Conservation (phyloP, 2,329 filamentous ascomycete genomes). For the Epichloe sylvatica region DNA sequence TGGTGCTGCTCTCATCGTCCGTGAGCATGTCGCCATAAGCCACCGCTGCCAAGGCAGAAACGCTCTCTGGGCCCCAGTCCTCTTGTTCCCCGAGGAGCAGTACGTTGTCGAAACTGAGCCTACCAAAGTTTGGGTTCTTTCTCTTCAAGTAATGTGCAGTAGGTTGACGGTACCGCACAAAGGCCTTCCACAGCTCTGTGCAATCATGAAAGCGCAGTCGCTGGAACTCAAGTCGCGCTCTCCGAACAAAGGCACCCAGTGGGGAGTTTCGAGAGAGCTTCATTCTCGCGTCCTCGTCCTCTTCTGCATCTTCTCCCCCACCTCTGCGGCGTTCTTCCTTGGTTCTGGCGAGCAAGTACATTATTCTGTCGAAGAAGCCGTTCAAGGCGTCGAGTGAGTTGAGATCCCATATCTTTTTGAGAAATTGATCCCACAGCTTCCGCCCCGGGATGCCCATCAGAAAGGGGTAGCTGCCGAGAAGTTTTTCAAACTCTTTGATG, state of each 20-base stretch:
- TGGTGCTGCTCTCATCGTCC: conserved; percentile 24
- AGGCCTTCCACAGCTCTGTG: conserved; percentile 65
- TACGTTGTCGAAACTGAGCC: conserved; percentile 45
- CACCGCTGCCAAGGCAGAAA: conserved; percentile 31
- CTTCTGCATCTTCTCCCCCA: conserved; percentile 25
- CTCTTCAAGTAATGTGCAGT: conserved; percentile 53
- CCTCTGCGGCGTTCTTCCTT: conserved; percentile 46
- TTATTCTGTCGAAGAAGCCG: conserved; percentile 53
- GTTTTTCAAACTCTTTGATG: conserved; percentile 44
- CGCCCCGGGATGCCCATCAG: conserved; percentile 53
- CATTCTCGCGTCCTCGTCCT: conserved; percentile 35
- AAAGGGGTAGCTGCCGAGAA: conserved; percentile 39
- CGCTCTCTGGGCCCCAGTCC: conserved; percentile 32
- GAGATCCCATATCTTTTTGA: conserved; percentile 73
- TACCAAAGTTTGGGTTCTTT: conserved; percentile 44
- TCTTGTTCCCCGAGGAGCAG: conserved; percentile 33
- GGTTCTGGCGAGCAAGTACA: conserved; percentile 44
- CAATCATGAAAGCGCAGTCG: conserved; percentile 68
- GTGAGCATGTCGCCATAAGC: conserved; percentile 39
- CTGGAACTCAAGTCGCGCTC: conserved; percentile 65
- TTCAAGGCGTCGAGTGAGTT: conserved; percentile 72
- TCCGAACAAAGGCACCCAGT: conserved; percentile 66
- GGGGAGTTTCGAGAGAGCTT: conserved; percentile 61
- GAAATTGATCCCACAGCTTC: conserved; percentile 75
- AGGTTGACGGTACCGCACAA: conserved; percentile 66